Percentiles rank a stretch among this genome's conserved stretches.
Evolutionary conservation across 1,139 yeast genomes (phyloP).

Genomic region (Pichia cactophila): DNA sequence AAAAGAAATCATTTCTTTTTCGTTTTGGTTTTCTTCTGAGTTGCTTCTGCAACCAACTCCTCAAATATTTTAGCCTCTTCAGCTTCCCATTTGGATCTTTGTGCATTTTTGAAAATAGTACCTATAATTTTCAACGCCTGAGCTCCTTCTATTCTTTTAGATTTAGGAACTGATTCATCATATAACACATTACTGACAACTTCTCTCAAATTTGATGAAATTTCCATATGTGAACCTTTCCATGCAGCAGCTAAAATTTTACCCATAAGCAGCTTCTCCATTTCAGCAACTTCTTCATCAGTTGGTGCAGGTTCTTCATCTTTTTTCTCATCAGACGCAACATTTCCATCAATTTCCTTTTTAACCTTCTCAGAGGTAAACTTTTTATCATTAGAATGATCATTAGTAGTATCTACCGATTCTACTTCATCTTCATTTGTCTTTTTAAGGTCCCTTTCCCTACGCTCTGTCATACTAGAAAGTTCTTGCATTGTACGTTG

Average conservation of each 20-base stretch:
- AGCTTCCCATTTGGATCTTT: conserved; percentile 76
- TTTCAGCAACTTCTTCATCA: conserved; percentile 72
- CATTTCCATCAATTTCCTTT: neutral
- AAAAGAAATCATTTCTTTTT: neutral
- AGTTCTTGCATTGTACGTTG: conserved; percentile 83
- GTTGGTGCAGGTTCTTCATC: conserved; percentile 55
- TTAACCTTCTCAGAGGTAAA: neutral
- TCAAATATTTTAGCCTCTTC: conserved; percentile 91
- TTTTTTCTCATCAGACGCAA: conserved; percentile 8
- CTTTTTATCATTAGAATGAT: neutral
- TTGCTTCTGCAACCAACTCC: conserved; percentile 86
- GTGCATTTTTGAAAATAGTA: conserved; percentile 54
- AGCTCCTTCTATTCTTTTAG: conserved; percentile 66
- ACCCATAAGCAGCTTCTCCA: conserved; percentile 82
- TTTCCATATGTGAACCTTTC: conserved; percentile 89
- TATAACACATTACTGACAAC: conserved; percentile 74
- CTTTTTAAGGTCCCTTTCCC: conserved; percentile 31
- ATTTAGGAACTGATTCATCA: conserved; percentile 46
- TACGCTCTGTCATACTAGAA: conserved; percentile 60
- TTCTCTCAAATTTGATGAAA: conserved; percentile 77
- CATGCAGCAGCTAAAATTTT: conserved; percentile 93
- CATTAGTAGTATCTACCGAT: neutral
- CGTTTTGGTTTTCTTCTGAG: conserved; percentile 64
- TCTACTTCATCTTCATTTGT: conserved; percentile 36
- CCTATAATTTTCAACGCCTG: conserved; percentile 72